These are phyloP conservation scores for Colletotrichum australisinense DNA, from an alignment of 2,329 filamentous ascomycete genomes.

Conservation along the genomic window DNA sequence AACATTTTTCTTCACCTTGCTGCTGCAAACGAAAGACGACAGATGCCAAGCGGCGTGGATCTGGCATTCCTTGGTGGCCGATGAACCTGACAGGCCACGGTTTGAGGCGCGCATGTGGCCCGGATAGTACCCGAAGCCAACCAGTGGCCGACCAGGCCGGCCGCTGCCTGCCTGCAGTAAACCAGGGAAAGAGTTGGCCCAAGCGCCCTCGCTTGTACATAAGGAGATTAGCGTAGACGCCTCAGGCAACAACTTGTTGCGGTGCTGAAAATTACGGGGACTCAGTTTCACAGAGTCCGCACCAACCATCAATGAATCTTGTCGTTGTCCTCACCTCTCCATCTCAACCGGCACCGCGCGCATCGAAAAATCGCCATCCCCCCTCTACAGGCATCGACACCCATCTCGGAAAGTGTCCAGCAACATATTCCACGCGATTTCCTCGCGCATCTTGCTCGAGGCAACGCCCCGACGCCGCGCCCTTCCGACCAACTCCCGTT, in stretches of 20 bases:
- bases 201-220: slow-evolving; percentile 31
- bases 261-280: slow-evolving; percentile 59
- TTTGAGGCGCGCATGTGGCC: slow-evolving; percentile 8
- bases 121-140: slow-evolving; percentile 25
- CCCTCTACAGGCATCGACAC: slow-evolving; percentile 68
- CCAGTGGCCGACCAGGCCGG: background rate
- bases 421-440: slow-evolving; percentile 67
- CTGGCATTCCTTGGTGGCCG: slow-evolving; percentile 26
- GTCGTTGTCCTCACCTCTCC: slow-evolving; percentile 63
- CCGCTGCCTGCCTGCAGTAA: slow-evolving; percentile 24
- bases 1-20: background rate
- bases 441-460: slow-evolving; percentile 56
- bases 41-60: slow-evolving; percentile 32
- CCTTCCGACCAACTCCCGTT: slow-evolving; percentile 51
- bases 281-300: slow-evolving; percentile 47
- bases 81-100: background rate
- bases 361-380: slow-evolving; percentile 71
- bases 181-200: slow-evolving; percentile 21
- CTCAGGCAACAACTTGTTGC: slow-evolving; percentile 41
- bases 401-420: slow-evolving; percentile 66
- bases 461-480: slow-evolving; percentile 54
- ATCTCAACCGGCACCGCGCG: slow-evolving; percentile 65
- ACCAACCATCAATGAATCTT: slow-evolving; percentile 62
- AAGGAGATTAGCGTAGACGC: slow-evolving; percentile 24
- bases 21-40: background rate